A percentile compares a stretch with the other conserved stretches of the same genome.
These are phyloP conservation scores for Letharia lupina DNA, from an alignment of 495 filamentous ascomycete species.

Conservation along the genomic window DNA sequence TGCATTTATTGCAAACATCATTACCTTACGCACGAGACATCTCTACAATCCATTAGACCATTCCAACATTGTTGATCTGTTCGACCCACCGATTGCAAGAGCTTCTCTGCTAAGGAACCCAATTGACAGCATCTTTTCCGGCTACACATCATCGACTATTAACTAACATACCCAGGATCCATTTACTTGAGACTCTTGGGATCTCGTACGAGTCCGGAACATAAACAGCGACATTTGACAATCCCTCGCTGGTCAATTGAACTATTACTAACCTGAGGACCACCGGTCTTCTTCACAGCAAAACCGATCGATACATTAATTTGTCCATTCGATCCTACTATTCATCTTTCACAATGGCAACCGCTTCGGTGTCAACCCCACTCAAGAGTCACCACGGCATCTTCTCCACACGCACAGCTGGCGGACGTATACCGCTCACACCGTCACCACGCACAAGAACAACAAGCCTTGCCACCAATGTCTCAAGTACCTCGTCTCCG, in stretches of 20 bases:
- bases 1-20: slow-evolving; percentile 26
- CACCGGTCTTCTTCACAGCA: slow-evolving; percentile 11
- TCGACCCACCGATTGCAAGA: slow-evolving; percentile 35
- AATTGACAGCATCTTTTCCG: slow-evolving; percentile 41
- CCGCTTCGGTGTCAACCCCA: slow-evolving; percentile 79
- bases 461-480: slow-evolving; percentile 43
- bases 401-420: slow-evolving; percentile 87
- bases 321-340: slow-evolving; percentile 36
- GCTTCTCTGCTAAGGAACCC: slow-evolving; percentile 30
- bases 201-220: slow-evolving; percentile 32
- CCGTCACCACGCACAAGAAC: slow-evolving; percentile 68
- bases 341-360: slow-evolving; percentile 62
- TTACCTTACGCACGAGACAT: slow-evolving; percentile 24
- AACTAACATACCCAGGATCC: slow-evolving; percentile 51
- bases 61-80: slow-evolving; percentile 23
- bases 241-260: slow-evolving; percentile 30
- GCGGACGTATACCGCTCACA: slow-evolving; percentile 87
- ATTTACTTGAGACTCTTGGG: slow-evolving; percentile 59
- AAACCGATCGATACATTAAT: slow-evolving; percentile 40
- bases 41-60: slow-evolving; percentile 36
- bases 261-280: slow-evolving; percentile 27
- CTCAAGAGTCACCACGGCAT: slow-evolving; percentile 87
- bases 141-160: slow-evolving; percentile 34
- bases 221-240: slow-evolving; percentile 25
- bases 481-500: slow-evolving; percentile 52